phyloP scores from a whole-genome alignment of 1,284 basidiomycete genomes.

The Phlebopus sp. region DNA sequence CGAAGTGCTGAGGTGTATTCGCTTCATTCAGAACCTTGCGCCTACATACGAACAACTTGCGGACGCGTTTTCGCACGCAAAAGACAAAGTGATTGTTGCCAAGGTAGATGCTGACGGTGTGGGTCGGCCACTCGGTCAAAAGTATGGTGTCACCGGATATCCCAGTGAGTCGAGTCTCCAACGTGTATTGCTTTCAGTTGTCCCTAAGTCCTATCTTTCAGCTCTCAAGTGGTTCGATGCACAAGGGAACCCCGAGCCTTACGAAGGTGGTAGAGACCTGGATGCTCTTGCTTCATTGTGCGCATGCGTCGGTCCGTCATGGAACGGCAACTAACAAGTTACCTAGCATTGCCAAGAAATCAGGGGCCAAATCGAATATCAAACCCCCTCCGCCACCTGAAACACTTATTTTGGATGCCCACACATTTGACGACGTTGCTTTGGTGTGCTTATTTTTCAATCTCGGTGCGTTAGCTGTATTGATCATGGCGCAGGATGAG shows the following conservation, averaged over 20 bases:
- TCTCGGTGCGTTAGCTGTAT: background rate
- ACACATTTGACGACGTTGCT: conserved; percentile 76
- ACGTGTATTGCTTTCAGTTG: background rate
- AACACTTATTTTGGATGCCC: conserved; percentile 64
- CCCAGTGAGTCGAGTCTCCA: conserved; percentile 61
- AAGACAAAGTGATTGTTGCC: conserved; percentile 84
- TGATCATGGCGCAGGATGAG: conserved; percentile 48
- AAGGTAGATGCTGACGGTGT: conserved; percentile 92
- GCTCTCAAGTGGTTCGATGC: conserved; percentile 90
- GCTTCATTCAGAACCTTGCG: conserved; percentile 67
- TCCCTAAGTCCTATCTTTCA: conserved; percentile 33
- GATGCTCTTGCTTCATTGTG: conserved; percentile 76
- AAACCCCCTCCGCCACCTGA: conserved; percentile 81
- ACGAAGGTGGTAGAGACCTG: conserved; percentile 79
- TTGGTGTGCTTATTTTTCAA: conserved; percentile 43
- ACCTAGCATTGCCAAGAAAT: conserved; percentile 67
- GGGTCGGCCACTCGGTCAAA: conserved; percentile 69
- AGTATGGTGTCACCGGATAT: conserved; percentile 81
- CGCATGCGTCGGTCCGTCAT: conserved; percentile 25
- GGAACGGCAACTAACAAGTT: background rate
- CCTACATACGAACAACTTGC: conserved; percentile 88
- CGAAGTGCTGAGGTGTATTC: background rate
- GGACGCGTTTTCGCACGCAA: conserved; percentile 75
- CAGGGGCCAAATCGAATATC: conserved; percentile 81
- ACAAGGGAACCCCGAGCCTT: conserved; percentile 65